Percentiles rank a stretch among this genome's conserved stretches.
Conservation (phyloP, 306 rosid genomes). For the Lithocarpus polystachyus region DNA sequence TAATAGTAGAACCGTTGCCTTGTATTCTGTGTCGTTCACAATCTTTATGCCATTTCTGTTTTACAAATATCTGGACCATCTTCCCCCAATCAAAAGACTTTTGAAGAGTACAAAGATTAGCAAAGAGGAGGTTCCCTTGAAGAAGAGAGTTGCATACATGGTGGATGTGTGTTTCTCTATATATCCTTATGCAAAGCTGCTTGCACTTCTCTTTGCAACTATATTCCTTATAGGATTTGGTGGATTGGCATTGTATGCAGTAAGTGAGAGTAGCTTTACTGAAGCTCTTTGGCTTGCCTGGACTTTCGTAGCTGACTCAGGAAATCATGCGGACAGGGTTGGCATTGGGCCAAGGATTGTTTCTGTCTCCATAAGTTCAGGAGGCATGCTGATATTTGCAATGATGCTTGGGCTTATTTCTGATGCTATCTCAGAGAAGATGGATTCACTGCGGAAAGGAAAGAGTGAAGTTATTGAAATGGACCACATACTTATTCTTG, state of each 20-base stretch:
- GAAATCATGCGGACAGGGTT: constrained; percentile 93
- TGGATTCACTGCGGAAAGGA: constrained; percentile 94
- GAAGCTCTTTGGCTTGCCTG: constrained; percentile 99
- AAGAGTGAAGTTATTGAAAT: constrained; percentile 96
- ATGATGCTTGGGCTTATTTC: constrained; percentile 99
- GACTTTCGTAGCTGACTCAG: constrained; percentile 95
- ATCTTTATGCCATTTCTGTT: constrained; percentile 63
- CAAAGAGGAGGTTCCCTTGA: constrained; percentile 82
- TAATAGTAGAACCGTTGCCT: constrained; percentile 60
- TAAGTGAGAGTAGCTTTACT: constrained; percentile 77
- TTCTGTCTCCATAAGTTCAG: constrained; percentile 93
- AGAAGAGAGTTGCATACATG: constrained; percentile 85
- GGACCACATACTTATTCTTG: constrained; percentile 93
- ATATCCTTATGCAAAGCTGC: constrained; percentile 92
- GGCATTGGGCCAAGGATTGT: constrained; percentile 96
- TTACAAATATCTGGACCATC: constrained; percentile 72
- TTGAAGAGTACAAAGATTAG: constrained; percentile 50
- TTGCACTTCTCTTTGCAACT: constrained; percentile 94
- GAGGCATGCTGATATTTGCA: constrained; percentile 98
- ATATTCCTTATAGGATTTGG: constrained; percentile 88
- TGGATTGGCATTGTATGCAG: constrained; percentile 90
- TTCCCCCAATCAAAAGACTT: constrained; percentile 57
- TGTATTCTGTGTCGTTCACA: constrained; percentile 60
- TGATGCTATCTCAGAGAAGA: constrained; percentile 96
- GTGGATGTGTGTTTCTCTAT: constrained; percentile 93